Evolutionary conservation across 2,329 filamentous ascomycete genomes (phyloP).

Genomic region (Pyricularia sp.): DNA sequence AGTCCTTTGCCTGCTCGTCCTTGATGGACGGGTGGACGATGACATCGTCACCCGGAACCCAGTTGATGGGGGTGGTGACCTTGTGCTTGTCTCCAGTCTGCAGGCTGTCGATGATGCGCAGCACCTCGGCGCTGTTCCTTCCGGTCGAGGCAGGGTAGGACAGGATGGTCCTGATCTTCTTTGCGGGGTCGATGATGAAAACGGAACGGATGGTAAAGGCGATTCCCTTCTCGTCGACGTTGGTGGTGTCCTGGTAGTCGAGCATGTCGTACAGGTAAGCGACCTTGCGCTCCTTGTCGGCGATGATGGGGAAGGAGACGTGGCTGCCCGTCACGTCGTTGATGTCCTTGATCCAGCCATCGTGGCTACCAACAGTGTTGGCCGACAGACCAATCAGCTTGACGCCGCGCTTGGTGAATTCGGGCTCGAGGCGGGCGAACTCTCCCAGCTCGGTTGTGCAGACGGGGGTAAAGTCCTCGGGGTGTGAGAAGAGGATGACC

Average conservation of each 20-base stretch:
- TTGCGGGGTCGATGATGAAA: slow-evolving; percentile 87
- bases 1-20: slow-evolving; percentile 73
- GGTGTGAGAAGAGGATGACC: slow-evolving; percentile 76
- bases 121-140: slow-evolving; percentile 67
- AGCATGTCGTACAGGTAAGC: slow-evolving; percentile 72
- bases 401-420: slow-evolving; percentile 75
- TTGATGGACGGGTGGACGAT: slow-evolving; percentile 77
- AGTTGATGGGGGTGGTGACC: slow-evolving; percentile 82
- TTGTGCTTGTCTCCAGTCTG: slow-evolving; percentile 80
- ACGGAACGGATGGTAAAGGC: slow-evolving; percentile 92
- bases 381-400: slow-evolving; percentile 87
- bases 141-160: slow-evolving; percentile 86
- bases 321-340: slow-evolving; percentile 60
- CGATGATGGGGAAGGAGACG: slow-evolving; percentile 68
- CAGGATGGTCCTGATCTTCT: slow-evolving; percentile 86
- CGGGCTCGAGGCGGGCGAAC: slow-evolving; percentile 76
- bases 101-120: slow-evolving; percentile 66
- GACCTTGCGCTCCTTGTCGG: slow-evolving; percentile 65
- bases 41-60: slow-evolving; percentile 78
- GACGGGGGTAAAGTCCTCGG: slow-evolving; percentile 84
- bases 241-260: slow-evolving; percentile 69
- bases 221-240: slow-evolving; percentile 69
- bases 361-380: slow-evolving; percentile 74
- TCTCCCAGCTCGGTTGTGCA: slow-evolving; percentile 90
- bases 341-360: slow-evolving; percentile 84